Conservation (phyloP, 257 asterid genomes). For the Solanum ossicruentum region DNA sequence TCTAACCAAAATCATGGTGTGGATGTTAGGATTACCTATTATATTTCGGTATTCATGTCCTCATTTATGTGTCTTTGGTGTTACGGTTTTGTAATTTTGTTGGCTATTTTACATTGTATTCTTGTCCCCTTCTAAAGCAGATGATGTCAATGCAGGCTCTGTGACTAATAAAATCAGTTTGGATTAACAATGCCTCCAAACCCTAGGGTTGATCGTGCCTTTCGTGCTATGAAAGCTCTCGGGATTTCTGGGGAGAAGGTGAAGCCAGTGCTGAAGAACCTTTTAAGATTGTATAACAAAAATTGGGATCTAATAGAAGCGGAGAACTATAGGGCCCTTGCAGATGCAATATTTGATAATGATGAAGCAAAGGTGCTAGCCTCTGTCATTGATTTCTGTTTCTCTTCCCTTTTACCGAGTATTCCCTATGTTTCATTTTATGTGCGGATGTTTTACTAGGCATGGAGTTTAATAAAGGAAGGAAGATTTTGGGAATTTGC, state of each 20-base stretch:
- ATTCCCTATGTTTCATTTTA: not conserved
- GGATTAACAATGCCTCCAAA: conserved; percentile 28
- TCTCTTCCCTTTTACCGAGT: not conserved
- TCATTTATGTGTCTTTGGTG: not conserved
- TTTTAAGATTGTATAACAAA: conserved; percentile 43
- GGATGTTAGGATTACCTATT: not conserved
- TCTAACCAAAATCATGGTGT: not conserved
- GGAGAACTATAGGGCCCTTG: conserved; percentile 67
- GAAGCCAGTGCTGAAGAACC: conserved; percentile 60
- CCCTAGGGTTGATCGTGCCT: conserved; percentile 35
- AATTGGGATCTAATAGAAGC: conserved; percentile 81
- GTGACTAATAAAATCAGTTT: not conserved
- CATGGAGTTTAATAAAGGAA: not conserved
- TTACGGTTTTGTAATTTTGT: not conserved
- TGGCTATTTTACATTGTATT: not conserved
- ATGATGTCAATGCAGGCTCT: not conserved
- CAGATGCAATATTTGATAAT: conserved; percentile 69
- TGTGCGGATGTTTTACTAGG: not conserved
- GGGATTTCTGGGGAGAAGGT: conserved; percentile 57
- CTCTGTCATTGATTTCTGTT: not conserved
- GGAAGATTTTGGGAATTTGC: not conserved
- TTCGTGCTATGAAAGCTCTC: conserved; percentile 57
- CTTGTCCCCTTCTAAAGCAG: not conserved
- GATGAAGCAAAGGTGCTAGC: conserved; percentile 38
- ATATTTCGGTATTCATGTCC: not conserved